These are phyloP conservation scores for Nannochloropsis salina DNA, from an alignment of 108 stramenopile species.

Conservation along the genomic window DNA sequence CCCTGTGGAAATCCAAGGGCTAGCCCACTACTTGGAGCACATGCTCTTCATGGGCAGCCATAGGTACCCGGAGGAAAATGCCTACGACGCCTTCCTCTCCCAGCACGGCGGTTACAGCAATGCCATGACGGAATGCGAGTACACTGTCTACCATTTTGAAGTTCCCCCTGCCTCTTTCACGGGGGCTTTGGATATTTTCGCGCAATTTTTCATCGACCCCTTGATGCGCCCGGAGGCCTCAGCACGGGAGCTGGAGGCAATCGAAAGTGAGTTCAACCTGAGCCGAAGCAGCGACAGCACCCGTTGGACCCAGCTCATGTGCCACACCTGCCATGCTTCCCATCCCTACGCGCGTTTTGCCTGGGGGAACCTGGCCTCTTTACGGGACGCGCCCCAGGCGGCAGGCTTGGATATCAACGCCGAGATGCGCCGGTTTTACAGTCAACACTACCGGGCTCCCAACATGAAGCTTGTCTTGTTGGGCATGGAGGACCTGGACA, in stretches of 20 bases:
- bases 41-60: slow-evolving; percentile 91
- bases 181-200: slow-evolving; percentile 47
- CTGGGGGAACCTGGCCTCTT: slow-evolving; percentile 67
- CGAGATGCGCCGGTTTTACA: slow-evolving; percentile 41
- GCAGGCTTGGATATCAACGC: slow-evolving; percentile 44
- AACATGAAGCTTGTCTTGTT: slow-evolving; percentile 35
- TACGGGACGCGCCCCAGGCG: slow-evolving; percentile 31
- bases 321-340: slow-evolving; percentile 49
- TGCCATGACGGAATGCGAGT: slow-evolving; percentile 24
- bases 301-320: slow-evolving; percentile 65
- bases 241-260: slow-evolving; percentile 49
- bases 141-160: background rate
- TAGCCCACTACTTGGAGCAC: slow-evolving; percentile 84
- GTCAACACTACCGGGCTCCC: slow-evolving; percentile 42
- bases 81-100: slow-evolving; percentile 52
- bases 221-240: slow-evolving; percentile 40
- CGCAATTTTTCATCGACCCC: slow-evolving; percentile 46
- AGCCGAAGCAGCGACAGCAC: slow-evolving; percentile 66
- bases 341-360: slow-evolving; percentile 85
- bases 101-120: slow-evolving; percentile 45
- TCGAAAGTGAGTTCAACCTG: slow-evolving; percentile 75
- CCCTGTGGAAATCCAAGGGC: slow-evolving; percentile 65
- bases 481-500: slow-evolving; percentile 18
- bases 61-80: slow-evolving; percentile 63
- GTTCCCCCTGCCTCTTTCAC: background rate